A percentile compares a stretch with the other conserved stretches of the same genome.
Evolutionary conservation across 148 eudicot genomes (phyloP).

Genomic region (Rhododendron mucronatum): DNA sequence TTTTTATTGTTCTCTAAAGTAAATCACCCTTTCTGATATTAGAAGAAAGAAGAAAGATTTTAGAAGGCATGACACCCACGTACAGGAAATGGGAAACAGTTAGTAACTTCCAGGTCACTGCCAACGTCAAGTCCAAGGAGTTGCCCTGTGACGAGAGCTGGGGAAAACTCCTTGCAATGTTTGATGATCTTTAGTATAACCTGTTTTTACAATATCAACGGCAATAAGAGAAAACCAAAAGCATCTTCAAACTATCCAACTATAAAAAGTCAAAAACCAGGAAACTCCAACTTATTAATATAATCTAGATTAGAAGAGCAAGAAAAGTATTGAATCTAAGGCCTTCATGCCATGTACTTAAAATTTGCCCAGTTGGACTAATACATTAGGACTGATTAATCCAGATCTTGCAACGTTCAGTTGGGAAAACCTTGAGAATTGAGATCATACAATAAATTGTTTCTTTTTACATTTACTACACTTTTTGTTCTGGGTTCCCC

Average conservation of each 20-base stretch:
- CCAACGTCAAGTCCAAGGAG: conserved; percentile 98
- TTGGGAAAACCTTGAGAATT: background rate
- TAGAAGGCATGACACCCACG: conserved; percentile 13
- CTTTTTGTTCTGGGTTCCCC: background rate
- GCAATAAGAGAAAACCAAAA: background rate
- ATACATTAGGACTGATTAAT: background rate
- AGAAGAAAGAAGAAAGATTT: background rate
- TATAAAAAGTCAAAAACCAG: background rate
- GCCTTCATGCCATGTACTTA: background rate
- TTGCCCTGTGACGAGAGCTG: conserved; percentile 89
- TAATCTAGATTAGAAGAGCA: background rate
- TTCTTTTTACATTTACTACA: background rate
- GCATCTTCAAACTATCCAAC: background rate
- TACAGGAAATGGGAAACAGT: conserved; percentile 98
- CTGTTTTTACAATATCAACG: conserved; percentile 26
- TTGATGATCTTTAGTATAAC: conserved; percentile 88
- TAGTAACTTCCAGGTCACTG: conserved; percentile 95
- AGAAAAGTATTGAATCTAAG: background rate
- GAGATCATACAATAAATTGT: background rate
- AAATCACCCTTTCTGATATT: background rate
- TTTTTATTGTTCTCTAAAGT: background rate
- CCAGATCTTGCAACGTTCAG: background rate
- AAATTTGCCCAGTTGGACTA: background rate
- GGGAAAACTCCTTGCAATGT: conserved; percentile 95
- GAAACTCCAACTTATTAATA: background rate